These are phyloP conservation scores for Fusarium falciforme DNA, from an alignment of 2,329 filamentous ascomycete species.

Conservation along the genomic window DNA sequence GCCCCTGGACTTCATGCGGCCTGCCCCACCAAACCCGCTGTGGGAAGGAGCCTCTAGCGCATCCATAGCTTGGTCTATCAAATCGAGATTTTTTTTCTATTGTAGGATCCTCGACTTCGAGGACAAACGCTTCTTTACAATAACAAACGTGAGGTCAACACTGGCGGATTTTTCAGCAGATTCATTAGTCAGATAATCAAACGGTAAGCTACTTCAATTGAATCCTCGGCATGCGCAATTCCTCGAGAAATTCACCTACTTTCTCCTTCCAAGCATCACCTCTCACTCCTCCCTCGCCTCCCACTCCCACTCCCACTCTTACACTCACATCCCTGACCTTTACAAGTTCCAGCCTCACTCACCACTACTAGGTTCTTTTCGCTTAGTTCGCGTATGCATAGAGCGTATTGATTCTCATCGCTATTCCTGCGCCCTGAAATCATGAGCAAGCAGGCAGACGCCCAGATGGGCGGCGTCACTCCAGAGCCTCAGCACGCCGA, in stretches of 20 bases:
- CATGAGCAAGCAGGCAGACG: slow-evolving; percentile 46
- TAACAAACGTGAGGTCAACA: slow-evolving; percentile 4
- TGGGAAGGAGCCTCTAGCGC: slow-evolving; percentile 12
- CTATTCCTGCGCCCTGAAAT: not conserved
- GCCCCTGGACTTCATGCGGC: not conserved
- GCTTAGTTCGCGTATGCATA: not conserved
- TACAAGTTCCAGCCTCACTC: not conserved
- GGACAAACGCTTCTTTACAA: slow-evolving; percentile 2
- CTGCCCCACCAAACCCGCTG: slow-evolving; percentile 7
- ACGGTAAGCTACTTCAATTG: not conserved
- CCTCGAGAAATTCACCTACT: not conserved
- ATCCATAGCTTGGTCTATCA: slow-evolving; percentile 9
- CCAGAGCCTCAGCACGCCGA: slow-evolving; percentile 25
- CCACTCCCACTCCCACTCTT: not conserved
- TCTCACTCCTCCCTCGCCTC: not conserved
- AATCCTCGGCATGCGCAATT: not conserved
- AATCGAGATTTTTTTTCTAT: slow-evolving; percentile 29
- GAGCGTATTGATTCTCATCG: not conserved
- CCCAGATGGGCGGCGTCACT: slow-evolving; percentile 36
- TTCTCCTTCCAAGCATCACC: slow-evolving; percentile 9
- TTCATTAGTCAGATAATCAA: not conserved
- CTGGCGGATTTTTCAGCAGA: not conserved
- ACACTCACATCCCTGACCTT: slow-evolving; percentile 1
- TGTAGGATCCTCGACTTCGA: slow-evolving; percentile 10
- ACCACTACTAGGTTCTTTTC: not conserved